phyloP scores from a whole-genome alignment of 257 asterid genomes.

The Ilex asprella region DNA sequence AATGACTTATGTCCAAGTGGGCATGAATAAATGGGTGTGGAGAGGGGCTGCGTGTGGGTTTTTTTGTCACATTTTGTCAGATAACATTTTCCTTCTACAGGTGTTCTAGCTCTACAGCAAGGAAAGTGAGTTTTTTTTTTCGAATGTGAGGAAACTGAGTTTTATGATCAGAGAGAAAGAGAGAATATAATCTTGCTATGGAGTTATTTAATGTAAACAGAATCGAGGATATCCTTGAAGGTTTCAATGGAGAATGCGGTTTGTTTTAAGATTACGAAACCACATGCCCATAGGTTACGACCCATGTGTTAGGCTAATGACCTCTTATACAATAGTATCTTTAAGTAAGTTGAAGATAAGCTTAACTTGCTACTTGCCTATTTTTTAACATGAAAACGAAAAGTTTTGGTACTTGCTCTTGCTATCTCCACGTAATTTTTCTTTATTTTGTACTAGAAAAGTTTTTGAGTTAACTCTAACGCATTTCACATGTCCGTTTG shows the following conservation, averaged over 20 bases:
- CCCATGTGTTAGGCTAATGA: constrained; percentile 29
- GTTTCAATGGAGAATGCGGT: neutral
- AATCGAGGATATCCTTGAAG: constrained; percentile 29
- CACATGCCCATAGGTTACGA: constrained; percentile 24
- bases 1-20: constrained; percentile 41
- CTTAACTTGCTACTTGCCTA: constrained; percentile 13
- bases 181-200: too few relatives aligned
- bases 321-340: too few relatives aligned
- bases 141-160: too few relatives aligned
- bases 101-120: neutral
- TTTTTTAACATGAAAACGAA: neutral
- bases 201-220: too few relatives aligned
- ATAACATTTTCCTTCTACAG: neutral
- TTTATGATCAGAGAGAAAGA: too few relatives aligned
- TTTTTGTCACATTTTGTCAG: neutral
- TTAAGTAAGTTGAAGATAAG: constrained; percentile 15
- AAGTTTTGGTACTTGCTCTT: neutral
- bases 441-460: too few relatives aligned
- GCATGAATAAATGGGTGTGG: constrained; percentile 16
- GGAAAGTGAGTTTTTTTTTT: too few relatives aligned
- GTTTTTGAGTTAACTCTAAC: too few relatives aligned
- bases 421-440: too few relatives aligned
- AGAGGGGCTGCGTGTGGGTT: constrained; percentile 3
- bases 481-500: too few relatives aligned
- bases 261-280: constrained; percentile 42